A percentile compares a stretch with the other conserved stretches of the same genome.
phyloP scores from a whole-genome alignment of 2,329 filamentous ascomycete genomes.

The Colletotrichum sp. region DNA sequence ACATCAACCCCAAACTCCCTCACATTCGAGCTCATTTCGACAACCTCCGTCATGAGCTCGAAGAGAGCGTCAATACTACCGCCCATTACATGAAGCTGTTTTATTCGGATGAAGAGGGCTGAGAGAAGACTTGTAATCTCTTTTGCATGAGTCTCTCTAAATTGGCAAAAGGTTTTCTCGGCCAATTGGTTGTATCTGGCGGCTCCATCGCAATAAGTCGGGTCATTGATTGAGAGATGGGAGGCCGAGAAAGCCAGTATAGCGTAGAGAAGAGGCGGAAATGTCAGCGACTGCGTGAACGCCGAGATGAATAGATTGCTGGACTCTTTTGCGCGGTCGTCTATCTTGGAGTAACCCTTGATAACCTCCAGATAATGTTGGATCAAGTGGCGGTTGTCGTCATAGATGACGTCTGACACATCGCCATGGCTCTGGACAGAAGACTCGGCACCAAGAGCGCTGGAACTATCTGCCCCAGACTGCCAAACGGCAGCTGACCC shows the following conservation, averaged over 20 bases:
- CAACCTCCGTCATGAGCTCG: not conserved
- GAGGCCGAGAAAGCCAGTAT: not conserved
- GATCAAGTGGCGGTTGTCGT: not conserved
- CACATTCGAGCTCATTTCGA: slow-evolving; percentile 35
- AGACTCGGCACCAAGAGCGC: not conserved
- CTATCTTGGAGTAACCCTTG: not conserved
- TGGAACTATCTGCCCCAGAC: rapidly evolving
- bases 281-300: not conserved
- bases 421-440: not conserved
- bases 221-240: not conserved
- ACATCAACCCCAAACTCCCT: slow-evolving; percentile 62
- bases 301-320: not conserved
- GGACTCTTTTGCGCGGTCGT: not conserved
- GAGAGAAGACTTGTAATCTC: not conserved
- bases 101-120: not conserved
- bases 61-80: not conserved
- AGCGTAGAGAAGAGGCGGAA: not conserved
- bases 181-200: not conserved
- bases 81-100: not conserved
- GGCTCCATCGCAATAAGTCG: not conserved
- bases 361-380: not conserved
- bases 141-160: rapidly evolving
- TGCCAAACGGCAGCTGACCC: not conserved
- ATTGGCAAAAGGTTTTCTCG: not conserved
- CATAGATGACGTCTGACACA: not conserved